phyloP scores from a whole-genome alignment of 192 early-diverging fungal species.

The Oehlia diaphana region DNA sequence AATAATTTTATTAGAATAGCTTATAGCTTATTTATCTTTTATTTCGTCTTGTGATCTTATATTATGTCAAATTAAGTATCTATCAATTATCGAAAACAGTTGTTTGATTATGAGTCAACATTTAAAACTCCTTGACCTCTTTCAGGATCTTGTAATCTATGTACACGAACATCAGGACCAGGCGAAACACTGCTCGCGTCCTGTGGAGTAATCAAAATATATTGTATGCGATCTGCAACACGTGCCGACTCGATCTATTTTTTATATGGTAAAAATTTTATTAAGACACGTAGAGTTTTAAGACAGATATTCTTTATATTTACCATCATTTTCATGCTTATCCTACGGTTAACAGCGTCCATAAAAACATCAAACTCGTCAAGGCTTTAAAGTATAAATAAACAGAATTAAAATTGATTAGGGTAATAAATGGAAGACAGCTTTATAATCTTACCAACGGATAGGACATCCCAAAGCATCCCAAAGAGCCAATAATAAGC shows the following conservation, averaged over 20 bases:
- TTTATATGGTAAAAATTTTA: neutral
- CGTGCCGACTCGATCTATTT: constrained; percentile 75
- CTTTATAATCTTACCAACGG: constrained; percentile 56
- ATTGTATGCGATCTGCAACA: constrained; percentile 72
- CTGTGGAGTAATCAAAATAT: constrained; percentile 96
- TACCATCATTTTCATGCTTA: constrained; percentile 85
- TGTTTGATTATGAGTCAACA: neutral
- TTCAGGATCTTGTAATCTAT: constrained; percentile 60
- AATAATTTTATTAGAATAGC: no score
- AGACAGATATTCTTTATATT: neutral
- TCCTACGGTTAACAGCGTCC: constrained; percentile 94
- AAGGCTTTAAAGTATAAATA: constrained; percentile 45
- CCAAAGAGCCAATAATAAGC: constrained; percentile 92
- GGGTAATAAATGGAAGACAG: neutral
- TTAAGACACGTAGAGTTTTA: neutral
- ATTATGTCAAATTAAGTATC: no score
- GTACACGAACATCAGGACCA: constrained; percentile 58
- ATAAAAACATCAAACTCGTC: constrained; percentile 99
- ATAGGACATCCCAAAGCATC: constrained; percentile 88
- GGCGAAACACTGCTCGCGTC: constrained; percentile 71
- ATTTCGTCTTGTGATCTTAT: no score
- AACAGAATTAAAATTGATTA: neutral
- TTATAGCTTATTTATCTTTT: no score
- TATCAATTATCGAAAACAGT: no score
- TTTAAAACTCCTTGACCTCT: constrained; percentile 38